Conservation (phyloP, 2,329 filamentous ascomycete genomes). For the Diplodia seriata region DNA sequence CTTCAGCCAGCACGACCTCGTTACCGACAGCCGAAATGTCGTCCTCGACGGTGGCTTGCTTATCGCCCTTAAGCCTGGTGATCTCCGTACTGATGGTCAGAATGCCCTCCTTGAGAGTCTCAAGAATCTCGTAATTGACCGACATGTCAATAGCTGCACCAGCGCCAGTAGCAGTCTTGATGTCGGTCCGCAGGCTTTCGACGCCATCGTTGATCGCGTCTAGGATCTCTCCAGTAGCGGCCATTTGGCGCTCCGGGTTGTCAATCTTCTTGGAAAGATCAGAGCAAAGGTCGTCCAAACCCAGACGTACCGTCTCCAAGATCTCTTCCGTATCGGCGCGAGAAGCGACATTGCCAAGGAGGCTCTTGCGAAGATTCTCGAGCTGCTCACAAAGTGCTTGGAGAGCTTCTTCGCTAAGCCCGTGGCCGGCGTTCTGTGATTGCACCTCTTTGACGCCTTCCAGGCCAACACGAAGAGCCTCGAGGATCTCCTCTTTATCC, state of each 20-base stretch:
- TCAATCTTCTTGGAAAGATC: conserved; percentile 61
- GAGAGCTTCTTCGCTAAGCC: conserved; percentile 58
- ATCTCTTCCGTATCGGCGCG: conserved; percentile 57
- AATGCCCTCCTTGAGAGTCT: conserved; percentile 83
- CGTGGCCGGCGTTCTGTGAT: conserved; percentile 27
- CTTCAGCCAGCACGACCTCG: conserved; percentile 64
- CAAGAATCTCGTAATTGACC: conserved; percentile 86
- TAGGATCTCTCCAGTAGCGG: conserved; percentile 64
- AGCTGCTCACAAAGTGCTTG: conserved; percentile 60
- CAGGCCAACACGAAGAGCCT: conserved; percentile 46
- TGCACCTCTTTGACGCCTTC: conserved; percentile 44
- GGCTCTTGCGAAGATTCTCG: conserved; percentile 55
- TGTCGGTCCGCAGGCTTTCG: conserved; percentile 75
- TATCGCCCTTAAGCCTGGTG: conserved; percentile 71
- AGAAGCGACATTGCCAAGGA: conserved; percentile 49
- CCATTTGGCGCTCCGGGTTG: conserved; percentile 60
- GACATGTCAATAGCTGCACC: conserved; percentile 84
- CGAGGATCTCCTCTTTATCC: conserved; percentile 52
- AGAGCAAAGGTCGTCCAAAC: conserved; percentile 58
- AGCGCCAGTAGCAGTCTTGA: conserved; percentile 66
- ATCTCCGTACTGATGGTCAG: conserved; percentile 79
- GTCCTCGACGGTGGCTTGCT: conserved; percentile 53
- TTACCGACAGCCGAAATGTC: conserved; percentile 60
- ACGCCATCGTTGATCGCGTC: conserved; percentile 73
- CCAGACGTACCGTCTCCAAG: conserved; percentile 56